Evolutionary conservation across 1,284 basidiomycete species (phyloP).

Genomic region (Cryptococcus sp.): DNA sequence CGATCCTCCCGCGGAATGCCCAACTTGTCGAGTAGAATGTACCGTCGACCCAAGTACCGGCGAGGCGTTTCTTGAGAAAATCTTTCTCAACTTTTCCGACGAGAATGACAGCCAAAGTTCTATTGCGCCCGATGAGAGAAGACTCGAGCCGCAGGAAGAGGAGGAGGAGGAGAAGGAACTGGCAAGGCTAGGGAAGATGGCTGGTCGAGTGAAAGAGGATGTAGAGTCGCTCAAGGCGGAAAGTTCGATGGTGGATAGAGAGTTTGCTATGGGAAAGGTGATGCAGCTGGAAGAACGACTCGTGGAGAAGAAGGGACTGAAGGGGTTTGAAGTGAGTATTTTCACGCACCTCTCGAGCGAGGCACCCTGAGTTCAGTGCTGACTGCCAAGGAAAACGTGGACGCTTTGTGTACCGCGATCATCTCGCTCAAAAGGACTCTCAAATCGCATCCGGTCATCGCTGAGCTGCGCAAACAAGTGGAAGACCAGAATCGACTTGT

Average conservation of each 20-base stretch:
- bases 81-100: conserved; percentile 32
- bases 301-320: conserved; percentile 20
- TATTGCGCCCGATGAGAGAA: neutral
- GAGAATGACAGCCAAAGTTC: conserved; percentile 7
- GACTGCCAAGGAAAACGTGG: conserved; percentile 25
- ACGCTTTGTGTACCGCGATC: conserved; percentile 22
- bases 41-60: conserved; percentile 33
- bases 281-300: conserved; percentile 17
- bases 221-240: conserved; percentile 8
- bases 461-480: conserved; percentile 11
- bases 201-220: conserved; percentile 20
- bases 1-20: conserved; percentile 36
- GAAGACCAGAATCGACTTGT: neutral
- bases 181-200: conserved; percentile 22
- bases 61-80: conserved; percentile 25
- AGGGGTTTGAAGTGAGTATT: conserved; percentile 27
- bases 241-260: too few relatives aligned
- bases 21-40: conserved; percentile 33
- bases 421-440: conserved; percentile 19
- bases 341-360: neutral
- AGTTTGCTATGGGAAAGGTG: conserved; percentile 14
- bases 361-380: conserved; percentile 8
- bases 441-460: conserved; percentile 20
- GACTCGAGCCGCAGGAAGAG: neutral
- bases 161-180: conserved; percentile 26